Base-by-base conservation (phyloP, 2,329 filamentous ascomycete species). In the Cercospora brassicicola region DNA sequence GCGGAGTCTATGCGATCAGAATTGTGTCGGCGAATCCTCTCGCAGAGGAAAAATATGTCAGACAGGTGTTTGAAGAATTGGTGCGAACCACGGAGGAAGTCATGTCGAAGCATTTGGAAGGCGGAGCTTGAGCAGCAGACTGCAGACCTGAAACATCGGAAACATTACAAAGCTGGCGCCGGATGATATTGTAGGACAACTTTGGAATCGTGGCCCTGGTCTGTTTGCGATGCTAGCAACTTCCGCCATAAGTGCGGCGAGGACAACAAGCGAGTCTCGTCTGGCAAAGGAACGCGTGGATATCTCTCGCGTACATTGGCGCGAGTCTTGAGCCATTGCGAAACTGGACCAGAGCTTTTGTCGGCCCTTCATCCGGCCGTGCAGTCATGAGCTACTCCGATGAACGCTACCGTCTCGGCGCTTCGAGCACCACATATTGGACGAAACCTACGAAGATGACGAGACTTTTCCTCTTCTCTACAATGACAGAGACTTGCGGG, bases 1-100 rank as follows among this genome's bases (percentile, higher is more conserved):
- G 87, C 8, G 91, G 88, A 0, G 84, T 88, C 20, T 92, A 92
- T 78, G 90, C 91, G 1, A 96, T 98, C 69, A 85, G 94, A 0
- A 88, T 97, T 42, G 90, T 94, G 23, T 93, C 91, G 66, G 90
- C 87, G 0, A 91, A 91, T 73, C 82, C 86, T 26, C 82, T 87
- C 48, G 88, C 90, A 0, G 89, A 94, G 78, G 89, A 92, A 79
- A 86, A 87, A 76, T 90, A 92, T 78, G 81, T 97, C 3, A 83
- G 88, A 69, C 84, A 84, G 69, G 88, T 93, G 0, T 96, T 96
- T 82, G 87, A 91, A 13, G 86, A 92, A 65, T 78, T 97, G 42
- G 88, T 93, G 1, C 80, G 84, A 70, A 84, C 84, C 15, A 86
- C 90, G 0, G 88, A 91, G 79, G 84, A 85, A 75, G 81, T 87